Evolutionary conservation across 225 moss, liverwort and hornwort genomes (phyloP).

Genomic region (Bryum argenteum): DNA sequence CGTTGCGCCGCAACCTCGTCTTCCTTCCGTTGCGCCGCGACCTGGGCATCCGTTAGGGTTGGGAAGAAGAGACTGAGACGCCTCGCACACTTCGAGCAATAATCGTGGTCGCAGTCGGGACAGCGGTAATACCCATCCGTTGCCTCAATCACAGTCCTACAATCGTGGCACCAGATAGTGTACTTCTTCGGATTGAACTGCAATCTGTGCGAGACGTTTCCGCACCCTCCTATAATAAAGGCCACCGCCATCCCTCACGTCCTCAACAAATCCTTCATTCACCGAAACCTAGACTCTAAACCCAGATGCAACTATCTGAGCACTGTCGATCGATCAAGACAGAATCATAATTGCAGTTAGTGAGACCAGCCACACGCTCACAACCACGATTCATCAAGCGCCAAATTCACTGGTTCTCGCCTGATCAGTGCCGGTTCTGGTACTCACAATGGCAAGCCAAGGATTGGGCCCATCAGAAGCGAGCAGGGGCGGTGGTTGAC

Average conservation of each 20-base stretch:
- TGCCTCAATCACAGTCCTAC: background rate
- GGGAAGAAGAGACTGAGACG: background rate
- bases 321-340: too few species aligned
- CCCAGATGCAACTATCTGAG: too few species aligned
- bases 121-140: background rate
- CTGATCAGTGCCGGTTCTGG: too few species aligned
- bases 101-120: background rate
- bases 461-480: too few species aligned
- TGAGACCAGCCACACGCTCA: too few species aligned
- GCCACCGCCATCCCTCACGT: background rate
- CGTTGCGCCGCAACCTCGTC: too few species aligned
- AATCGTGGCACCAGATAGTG: background rate
- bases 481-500: too few species aligned
- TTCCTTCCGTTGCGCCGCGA: background rate
- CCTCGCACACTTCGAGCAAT: background rate
- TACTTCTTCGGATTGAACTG: background rate
- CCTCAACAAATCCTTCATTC: background rate
- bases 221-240: background rate
- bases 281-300: too few species aligned
- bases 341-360: too few species aligned
- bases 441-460: too few species aligned
- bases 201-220: background rate
- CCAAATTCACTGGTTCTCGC: too few species aligned
- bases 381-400: too few species aligned
- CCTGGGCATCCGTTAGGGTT: background rate